phyloP scores from a whole-genome alignment of 257 asterid species.

The Misopates orontium region DNA sequence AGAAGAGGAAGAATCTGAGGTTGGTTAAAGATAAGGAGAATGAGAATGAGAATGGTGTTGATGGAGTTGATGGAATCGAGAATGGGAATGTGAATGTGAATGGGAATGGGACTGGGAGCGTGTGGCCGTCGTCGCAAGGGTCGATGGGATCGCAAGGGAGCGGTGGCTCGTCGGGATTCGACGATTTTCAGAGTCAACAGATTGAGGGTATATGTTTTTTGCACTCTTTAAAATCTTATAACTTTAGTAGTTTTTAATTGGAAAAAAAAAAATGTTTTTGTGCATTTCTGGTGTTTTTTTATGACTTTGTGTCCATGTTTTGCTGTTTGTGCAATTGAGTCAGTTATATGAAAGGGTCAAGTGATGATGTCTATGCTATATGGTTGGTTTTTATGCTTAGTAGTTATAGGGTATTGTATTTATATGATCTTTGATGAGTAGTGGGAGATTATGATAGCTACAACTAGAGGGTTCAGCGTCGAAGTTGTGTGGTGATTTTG shows the following conservation, averaged over 20 bases:
- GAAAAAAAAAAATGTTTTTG: neutral
- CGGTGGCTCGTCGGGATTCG: slow-evolving; percentile 59
- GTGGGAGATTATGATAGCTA: neutral
- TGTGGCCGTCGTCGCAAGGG: slow-evolving; percentile 37
- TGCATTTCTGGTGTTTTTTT: neutral
- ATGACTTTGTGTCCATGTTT: neutral
- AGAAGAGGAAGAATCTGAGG: slow-evolving; percentile 55
- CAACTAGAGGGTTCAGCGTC: neutral
- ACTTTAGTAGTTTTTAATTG: neutral
- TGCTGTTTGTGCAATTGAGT: neutral
- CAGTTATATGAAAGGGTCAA: neutral
- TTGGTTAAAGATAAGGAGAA: slow-evolving; percentile 25
- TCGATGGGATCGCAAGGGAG: slow-evolving; percentile 51
- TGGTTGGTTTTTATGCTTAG: neutral
- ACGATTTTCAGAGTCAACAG: slow-evolving; percentile 46
- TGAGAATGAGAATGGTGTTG: neutral
- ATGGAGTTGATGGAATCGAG: neutral
- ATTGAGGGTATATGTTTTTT: slow-evolving; percentile 43
- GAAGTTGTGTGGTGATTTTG: neutral
- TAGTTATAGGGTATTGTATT: neutral
- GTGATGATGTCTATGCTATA: neutral
- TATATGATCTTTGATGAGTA: neutral
- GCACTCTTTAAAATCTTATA: neutral
- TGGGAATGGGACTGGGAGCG: too few relatives aligned
- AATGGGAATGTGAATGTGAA: slow-evolving; percentile 19